Evolutionary conservation across 306 rosid species (phyloP).

Genomic region (Vicia faba): DNA sequence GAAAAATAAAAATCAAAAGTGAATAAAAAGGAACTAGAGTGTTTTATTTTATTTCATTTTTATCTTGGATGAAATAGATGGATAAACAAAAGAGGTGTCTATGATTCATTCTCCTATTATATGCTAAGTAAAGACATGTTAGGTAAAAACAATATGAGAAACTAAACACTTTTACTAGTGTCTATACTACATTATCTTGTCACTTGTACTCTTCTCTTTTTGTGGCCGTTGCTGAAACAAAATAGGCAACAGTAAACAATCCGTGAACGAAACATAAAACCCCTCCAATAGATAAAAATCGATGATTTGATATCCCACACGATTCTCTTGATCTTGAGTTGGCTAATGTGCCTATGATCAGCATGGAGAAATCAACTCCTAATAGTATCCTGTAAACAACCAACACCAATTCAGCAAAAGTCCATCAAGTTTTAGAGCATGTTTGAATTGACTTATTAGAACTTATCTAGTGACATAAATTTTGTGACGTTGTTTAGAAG

Average conservation of each 20-base stretch:
- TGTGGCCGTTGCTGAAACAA: conserved; percentile 53
- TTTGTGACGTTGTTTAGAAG: too few species aligned
- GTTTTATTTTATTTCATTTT: too few species aligned
- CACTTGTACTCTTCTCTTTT: conserved; percentile 40
- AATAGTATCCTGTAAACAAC: conserved; percentile 53
- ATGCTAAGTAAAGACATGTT: too few species aligned
- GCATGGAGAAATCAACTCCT: conserved; percentile 54
- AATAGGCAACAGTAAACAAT: conserved; percentile 56
- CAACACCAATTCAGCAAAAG: neutral
- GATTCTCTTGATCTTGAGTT: conserved; percentile 68
- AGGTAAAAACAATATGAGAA: too few species aligned
- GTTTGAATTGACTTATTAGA: too few species aligned
- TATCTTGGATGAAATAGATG: too few species aligned
- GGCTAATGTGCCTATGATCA: conserved; percentile 57
- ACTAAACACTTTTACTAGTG: neutral
- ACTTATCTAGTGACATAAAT: too few species aligned
- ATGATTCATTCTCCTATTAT: too few species aligned
- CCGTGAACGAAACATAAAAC: conserved; percentile 78
- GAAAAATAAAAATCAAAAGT: too few species aligned
- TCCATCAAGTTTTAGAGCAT: too few species aligned
- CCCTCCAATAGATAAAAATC: conserved; percentile 70
- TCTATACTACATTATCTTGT: conserved; percentile 1
- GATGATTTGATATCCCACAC: conserved; percentile 63
- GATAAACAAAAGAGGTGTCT: too few species aligned
- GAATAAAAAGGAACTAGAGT: too few species aligned